A percentile compares a stretch with the other conserved stretches of the same genome.
These are phyloP conservation scores for Linderniella brevidens DNA, from an alignment of 257 asterid species.

Conservation along the genomic window DNA sequence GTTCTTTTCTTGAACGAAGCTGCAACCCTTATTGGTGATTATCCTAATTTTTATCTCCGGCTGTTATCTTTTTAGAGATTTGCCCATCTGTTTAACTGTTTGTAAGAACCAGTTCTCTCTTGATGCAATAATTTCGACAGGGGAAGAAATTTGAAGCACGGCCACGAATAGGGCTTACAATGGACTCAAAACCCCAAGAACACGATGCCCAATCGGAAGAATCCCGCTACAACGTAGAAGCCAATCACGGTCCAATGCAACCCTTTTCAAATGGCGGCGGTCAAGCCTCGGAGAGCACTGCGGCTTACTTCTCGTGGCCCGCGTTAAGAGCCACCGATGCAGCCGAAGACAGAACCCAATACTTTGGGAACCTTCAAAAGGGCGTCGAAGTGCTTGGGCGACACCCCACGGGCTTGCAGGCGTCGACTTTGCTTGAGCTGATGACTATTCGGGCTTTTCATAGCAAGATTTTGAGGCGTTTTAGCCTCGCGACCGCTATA, in stretches of 20 bases:
- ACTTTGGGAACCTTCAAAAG: constrained; percentile 88
- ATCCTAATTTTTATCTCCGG: too few relatives aligned
- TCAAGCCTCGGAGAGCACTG: constrained; percentile 76
- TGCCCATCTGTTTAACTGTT: too few relatives aligned
- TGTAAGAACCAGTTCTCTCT: too few relatives aligned
- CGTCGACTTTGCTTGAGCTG: constrained; percentile 77
- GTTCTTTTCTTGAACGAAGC: too few relatives aligned
- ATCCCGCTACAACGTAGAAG: constrained; percentile 66
- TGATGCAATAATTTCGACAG: too few relatives aligned
- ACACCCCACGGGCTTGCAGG: constrained; percentile 71
- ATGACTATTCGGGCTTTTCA: constrained; percentile 93
- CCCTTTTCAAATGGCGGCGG: too few relatives aligned
- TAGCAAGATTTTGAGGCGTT: constrained; percentile 59
- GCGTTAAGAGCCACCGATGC: constrained; percentile 54
- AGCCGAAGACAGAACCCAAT: constrained; percentile 73
- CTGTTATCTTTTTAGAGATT: too few relatives aligned
- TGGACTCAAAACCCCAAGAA: constrained; percentile 46
- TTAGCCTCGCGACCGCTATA: constrained; percentile 87
- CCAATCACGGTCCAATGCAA: constrained; percentile 42
- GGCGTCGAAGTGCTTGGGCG: constrained; percentile 27
- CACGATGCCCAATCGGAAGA: constrained; percentile 56
- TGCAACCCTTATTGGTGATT: too few relatives aligned
- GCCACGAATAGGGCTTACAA: constrained; percentile 23
- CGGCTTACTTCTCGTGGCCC: constrained; percentile 98
- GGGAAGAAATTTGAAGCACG: constrained; percentile 34